Evolutionary conservation across 2,329 filamentous ascomycete genomes (phyloP), one percentile per base, ranked within the genome.

Genomic region (Cordyceps pruinosa): DNA sequence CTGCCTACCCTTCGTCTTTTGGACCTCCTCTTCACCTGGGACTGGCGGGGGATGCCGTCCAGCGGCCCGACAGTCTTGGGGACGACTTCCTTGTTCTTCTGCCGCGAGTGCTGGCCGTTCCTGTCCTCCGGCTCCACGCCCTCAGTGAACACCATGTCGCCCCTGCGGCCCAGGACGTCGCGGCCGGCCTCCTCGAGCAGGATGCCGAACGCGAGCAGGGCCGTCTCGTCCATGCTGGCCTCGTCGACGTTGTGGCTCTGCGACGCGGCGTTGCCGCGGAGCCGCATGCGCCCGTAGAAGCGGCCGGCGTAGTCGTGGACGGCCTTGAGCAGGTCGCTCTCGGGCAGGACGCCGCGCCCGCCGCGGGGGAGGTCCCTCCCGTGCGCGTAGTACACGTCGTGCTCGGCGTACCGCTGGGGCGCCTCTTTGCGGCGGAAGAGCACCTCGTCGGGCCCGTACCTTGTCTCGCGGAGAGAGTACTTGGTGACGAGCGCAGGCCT

Each of bases 211-310:
- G 88, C 87, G 55, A 93, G 73, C 58, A 93, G 75, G 4, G 88
- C 88, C 15, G 87, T 90, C 73, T 90, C 89, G 66, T 93, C 87
- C 81, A 93, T 83, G 68, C 83, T 88, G 61, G 78, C 69, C 66
- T 82, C 77, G 59, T 82, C 76, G 37, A 79, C 64, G 53, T 68
- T 69, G 30, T 8, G 61, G 57, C 32, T 60, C 63, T n/a, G 63
- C 59, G 28, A 48, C 25, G 52, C 32, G 35, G 35, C 48, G 49
- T 52, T 30, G 41, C 46, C 8, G 12, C 55, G 28, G 26, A 46
- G 47, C 19, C 58, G 53, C 19, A 35, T 60, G 48, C 12, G 39
- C 7, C 53, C 59, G 70, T 90, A 91, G 68, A 84, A 88, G 57
- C 81, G 79, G 54, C 86, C 84, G 1, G 83, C 69, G 65, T 92